These are phyloP conservation scores for Dryas octopetala DNA, from an alignment of 306 rosid species.

Conservation along the genomic window DNA sequence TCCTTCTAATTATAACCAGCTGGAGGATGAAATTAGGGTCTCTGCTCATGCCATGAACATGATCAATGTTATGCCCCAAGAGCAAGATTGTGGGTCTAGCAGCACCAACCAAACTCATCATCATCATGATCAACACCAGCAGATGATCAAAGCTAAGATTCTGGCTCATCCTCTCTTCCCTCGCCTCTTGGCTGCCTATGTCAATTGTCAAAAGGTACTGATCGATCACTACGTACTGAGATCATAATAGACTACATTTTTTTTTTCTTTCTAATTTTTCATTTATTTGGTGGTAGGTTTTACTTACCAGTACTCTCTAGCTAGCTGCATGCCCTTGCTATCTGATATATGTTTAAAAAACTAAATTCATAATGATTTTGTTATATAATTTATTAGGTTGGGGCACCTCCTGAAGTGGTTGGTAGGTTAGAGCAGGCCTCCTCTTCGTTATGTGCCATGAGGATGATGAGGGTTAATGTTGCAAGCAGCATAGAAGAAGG, in stretches of 20 bases:
- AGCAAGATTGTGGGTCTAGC: too few relatives aligned
- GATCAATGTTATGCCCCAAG: too few relatives aligned
- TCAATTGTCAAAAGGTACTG: slow-evolving; percentile 40
- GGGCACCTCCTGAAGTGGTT: slow-evolving; percentile 47
- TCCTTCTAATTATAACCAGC: too few relatives aligned
- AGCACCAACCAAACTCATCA: not conserved
- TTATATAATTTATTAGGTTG: slow-evolving; percentile 26
- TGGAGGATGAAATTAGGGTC: too few relatives aligned
- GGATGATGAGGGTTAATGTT: too few relatives aligned
- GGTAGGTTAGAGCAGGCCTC: slow-evolving; percentile 38
- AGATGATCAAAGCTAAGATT: slow-evolving; percentile 29
- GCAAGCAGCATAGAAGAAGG: not conserved
- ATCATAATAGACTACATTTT: too few relatives aligned
- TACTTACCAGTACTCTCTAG: too few relatives aligned
- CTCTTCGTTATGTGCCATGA: too few relatives aligned
- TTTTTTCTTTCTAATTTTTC: not conserved
- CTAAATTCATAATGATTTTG: not conserved
- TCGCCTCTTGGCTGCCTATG: slow-evolving; percentile 30
- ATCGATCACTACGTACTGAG: not conserved
- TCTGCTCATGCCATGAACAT: too few relatives aligned
- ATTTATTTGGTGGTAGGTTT: not conserved
- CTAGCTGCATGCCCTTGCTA: not conserved
- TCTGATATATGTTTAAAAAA: not conserved
- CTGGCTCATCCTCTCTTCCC: slow-evolving; percentile 48
- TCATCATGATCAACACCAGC: not conserved